These are phyloP conservation scores for Paulownia fortunei DNA, from an alignment of 257 asterid genomes.

Conservation along the genomic window DNA sequence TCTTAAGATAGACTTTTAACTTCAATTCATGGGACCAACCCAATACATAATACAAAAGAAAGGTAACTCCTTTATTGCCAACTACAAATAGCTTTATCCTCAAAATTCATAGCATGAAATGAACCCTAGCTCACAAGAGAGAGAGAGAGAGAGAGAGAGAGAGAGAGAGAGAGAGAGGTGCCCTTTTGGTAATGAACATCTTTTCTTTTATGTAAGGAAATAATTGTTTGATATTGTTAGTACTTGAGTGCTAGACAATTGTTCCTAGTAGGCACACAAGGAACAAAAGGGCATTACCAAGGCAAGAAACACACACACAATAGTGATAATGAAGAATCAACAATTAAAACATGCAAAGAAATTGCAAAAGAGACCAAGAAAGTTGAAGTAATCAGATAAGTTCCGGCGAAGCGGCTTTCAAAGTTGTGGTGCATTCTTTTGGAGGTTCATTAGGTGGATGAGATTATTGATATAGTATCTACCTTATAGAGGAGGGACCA, in stretches of 20 bases:
- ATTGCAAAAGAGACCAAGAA: background rate
- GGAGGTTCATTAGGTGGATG: constrained; percentile 34
- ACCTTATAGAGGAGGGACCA: constrained; percentile 72
- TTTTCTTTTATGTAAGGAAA: background rate
- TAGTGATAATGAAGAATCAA: background rate
- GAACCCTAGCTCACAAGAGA: constrained; percentile 22
- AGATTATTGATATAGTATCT: constrained; percentile 51
- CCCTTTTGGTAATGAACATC: background rate
- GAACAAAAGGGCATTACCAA: background rate
- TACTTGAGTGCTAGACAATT: constrained; percentile 5
- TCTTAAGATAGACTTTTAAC: constrained; percentile 36
- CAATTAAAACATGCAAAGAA: background rate
- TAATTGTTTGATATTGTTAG: constrained; percentile 15
- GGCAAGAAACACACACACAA: background rate
- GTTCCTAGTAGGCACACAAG: background rate
- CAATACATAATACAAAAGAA: constrained; percentile 29
- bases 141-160: constrained; percentile 22
- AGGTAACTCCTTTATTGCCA: constrained; percentile 46
- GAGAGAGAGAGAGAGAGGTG: background rate
- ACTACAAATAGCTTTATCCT: constrained; percentile 39
- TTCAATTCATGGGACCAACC: constrained; percentile 54
- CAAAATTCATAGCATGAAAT: constrained; percentile 40
- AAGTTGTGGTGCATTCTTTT: constrained; percentile 32
- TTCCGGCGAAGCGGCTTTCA: background rate
- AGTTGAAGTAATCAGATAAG: background rate